Conservation (phyloP, 148 eudicot genomes). For the Fagopyrum esculentum region DNA sequence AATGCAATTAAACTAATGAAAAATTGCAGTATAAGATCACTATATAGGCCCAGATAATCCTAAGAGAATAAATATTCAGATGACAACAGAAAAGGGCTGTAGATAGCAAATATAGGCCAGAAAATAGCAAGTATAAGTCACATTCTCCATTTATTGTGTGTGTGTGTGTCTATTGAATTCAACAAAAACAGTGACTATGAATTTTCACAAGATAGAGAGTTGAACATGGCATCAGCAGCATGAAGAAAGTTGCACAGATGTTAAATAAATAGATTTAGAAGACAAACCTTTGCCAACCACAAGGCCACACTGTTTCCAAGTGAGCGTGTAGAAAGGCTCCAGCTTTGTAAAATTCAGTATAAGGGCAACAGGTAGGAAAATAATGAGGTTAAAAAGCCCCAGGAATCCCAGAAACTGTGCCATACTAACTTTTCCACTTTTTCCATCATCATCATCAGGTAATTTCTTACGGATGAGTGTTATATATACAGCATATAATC, state of each 20-base stretch:
- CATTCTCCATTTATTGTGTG: neutral
- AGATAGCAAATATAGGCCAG: neutral
- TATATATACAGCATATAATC: constrained; percentile 76
- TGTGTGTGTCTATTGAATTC: too few relatives aligned
- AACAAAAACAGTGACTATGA: neutral
- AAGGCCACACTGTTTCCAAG: constrained; percentile 65
- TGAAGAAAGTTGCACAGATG: neutral
- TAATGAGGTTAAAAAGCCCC: constrained; percentile 73
- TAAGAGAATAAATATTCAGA: neutral
- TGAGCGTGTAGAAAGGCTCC: constrained; percentile 52
- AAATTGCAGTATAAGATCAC: neutral
- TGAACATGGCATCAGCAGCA: neutral
- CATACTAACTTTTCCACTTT: constrained; percentile 76
- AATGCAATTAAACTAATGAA: neutral
- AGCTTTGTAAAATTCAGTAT: constrained; percentile 52
- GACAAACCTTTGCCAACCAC: constrained; percentile 76
- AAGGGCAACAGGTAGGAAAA: constrained; percentile 83
- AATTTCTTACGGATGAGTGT: constrained; percentile 76
- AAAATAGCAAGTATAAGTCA: neutral
- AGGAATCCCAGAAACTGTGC: constrained; percentile 91
- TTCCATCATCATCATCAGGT: constrained; percentile 58
- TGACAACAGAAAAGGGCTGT: neutral
- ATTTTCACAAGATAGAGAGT: neutral
- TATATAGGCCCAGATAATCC: neutral
- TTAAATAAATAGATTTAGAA: neutral